phyloP scores from a whole-genome alignment of 257 asterid species.

The Primulina huaijiensis region DNA sequence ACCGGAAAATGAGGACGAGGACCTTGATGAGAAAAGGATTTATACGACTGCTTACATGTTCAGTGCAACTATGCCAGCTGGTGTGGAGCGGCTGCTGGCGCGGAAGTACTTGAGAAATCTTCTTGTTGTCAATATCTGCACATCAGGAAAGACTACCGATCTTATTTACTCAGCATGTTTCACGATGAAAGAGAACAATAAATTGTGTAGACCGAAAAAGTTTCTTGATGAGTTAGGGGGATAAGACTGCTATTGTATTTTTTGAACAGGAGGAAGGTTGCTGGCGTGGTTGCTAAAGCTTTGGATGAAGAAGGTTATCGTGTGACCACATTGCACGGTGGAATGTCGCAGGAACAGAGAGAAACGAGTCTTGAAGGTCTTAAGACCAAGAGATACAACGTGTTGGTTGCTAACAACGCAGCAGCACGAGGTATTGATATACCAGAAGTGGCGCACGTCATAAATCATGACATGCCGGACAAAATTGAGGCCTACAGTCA shows the following conservation, averaged over 20 bases:
- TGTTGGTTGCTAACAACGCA: constrained; percentile 57
- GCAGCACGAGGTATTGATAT: constrained; percentile 66
- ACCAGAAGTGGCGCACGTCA: constrained; percentile 59
- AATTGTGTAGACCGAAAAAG: constrained; percentile 42
- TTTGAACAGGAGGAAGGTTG: constrained; percentile 47
- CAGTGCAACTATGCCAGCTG: constrained; percentile 61
- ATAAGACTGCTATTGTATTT: constrained; percentile 53
- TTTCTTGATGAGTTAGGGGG: constrained; percentile 51
- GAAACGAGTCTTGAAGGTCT: constrained; percentile 24
- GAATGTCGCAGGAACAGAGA: constrained; percentile 58
- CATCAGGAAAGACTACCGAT: constrained; percentile 58
- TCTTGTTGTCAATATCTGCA: constrained; percentile 55
- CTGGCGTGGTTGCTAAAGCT: constrained; percentile 44
- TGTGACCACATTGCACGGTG: constrained; percentile 67
- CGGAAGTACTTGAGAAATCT: constrained; percentile 56
- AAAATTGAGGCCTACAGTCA: constrained; percentile 54
- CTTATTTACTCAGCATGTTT: constrained; percentile 52
- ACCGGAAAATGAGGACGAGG: constrained; percentile 46
- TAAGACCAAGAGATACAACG: constrained; percentile 52
- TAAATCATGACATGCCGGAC: constrained; percentile 57
- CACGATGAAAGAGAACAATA: constrained; percentile 51
- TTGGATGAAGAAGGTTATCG: constrained; percentile 45
- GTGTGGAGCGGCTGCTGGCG: constrained; percentile 57
- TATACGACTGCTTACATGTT: constrained; percentile 58
- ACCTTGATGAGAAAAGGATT: constrained; percentile 8